These are phyloP conservation scores for Diophrys appendiculata DNA, from an alignment of 73 alveolate genomes.

Conservation along the genomic window DNA sequence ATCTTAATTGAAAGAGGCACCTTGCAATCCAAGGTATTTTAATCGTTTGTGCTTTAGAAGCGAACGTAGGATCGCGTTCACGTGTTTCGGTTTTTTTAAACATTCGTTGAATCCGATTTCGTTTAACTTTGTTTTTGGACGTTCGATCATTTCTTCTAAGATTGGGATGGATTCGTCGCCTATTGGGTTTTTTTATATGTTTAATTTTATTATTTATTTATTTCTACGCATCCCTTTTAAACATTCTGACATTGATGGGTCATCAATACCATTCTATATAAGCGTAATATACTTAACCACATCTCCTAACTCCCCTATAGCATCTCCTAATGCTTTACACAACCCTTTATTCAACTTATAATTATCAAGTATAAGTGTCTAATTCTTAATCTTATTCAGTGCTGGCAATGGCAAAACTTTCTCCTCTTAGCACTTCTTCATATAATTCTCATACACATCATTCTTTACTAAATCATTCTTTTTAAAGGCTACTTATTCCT, in stretches of 20 bases:
- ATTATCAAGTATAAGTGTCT: slow-evolving; percentile 31
- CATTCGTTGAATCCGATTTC: background rate
- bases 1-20: slow-evolving; percentile 23
- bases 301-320: slow-evolving; percentile 35
- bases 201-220: too few relatives aligned
- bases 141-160: background rate
- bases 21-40: slow-evolving; percentile 9
- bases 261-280: slow-evolving; percentile 55
- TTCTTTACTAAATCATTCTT: background rate
- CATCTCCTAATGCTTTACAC: slow-evolving; percentile 54
- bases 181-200: background rate
- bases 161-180: background rate
- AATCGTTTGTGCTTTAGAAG: slow-evolving; percentile 8
- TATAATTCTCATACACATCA: slow-evolving; percentile 15
- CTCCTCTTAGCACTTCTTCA: slow-evolving; percentile 43
- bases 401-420: slow-evolving; percentile 64
- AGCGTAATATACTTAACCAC: slow-evolving; percentile 25
- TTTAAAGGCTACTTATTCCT: background rate
- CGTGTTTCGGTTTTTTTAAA: slow-evolving; percentile 12
- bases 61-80: slow-evolving; percentile 6
- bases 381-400: slow-evolving; percentile 41
- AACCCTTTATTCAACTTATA: slow-evolving; percentile 59
- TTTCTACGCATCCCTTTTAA: slow-evolving; percentile 28
- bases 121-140: background rate
- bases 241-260: slow-evolving; percentile 5